These are phyloP conservation scores for Beta vulgaris DNA, from an alignment of 148 eudicot genomes.

Conservation along the genomic window DNA sequence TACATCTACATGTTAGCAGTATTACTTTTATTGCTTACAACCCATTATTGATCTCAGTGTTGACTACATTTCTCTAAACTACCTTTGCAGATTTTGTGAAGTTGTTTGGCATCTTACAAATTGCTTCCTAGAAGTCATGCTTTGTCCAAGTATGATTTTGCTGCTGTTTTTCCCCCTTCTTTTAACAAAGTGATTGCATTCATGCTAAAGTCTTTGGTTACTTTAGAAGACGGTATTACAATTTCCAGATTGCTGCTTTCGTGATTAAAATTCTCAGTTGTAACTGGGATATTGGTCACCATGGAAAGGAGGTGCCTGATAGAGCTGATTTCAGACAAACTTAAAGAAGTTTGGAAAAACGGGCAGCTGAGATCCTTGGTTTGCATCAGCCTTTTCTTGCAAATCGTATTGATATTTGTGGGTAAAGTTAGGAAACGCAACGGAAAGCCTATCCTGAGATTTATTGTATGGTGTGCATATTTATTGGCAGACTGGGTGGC, in stretches of 20 bases:
- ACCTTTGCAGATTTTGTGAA: not conserved
- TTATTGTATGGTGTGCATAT: constrained; percentile 37
- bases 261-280: constrained; percentile 9
- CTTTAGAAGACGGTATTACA: too few species aligned
- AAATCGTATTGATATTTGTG: constrained; percentile 25
- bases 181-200: too few species aligned
- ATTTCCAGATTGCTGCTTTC: too few species aligned
- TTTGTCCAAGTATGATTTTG: constrained; percentile 17
- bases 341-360: constrained; percentile 30
- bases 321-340: constrained; percentile 18
- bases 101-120: not conserved
- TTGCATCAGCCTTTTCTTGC: constrained; percentile 36
- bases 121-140: constrained; percentile 4
- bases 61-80: not conserved
- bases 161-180: not conserved
- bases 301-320: constrained; percentile 30
- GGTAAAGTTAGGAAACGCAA: constrained; percentile 34
- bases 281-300: constrained; percentile 22
- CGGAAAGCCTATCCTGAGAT: constrained; percentile 23
- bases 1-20: not conserved
- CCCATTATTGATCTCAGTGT: not conserved
- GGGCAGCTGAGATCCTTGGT: constrained; percentile 39
- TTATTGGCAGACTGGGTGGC: constrained; percentile 37
- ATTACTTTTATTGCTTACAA: too few species aligned
- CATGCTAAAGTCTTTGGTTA: too few species aligned